Base-by-base conservation (phyloP, 441 rosid species). In the Lepidium campestre region DNA sequence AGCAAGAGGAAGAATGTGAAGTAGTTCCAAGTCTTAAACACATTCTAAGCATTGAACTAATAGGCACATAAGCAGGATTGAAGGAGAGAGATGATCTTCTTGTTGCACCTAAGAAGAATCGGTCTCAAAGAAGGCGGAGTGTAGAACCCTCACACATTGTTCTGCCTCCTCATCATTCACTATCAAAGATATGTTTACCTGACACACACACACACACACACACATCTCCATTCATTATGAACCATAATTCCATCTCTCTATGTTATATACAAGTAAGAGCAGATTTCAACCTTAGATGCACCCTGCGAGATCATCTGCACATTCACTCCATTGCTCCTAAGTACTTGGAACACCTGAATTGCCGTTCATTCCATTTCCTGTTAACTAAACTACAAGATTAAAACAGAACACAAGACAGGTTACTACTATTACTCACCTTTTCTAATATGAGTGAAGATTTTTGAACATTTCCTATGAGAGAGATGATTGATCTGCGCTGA, bases 291-390 rank as follows among this genome's bases (percentile, higher is more conserved):
- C 98, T 93, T 93, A 7, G 98, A 93, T 54, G 98, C 97, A 31
- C 97, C 97, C 81, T 93, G 95, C 15, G 97, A 93, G 77, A 90
- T 93, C 98, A 93, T 90, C 75, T 93, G 98, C 65, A 90, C 98
- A 46, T 90, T 93, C 50, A 90, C 93, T 57, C 95, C 93, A 40
- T 84, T 85, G 72, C 80, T 80, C 74, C 95, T 81, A 40, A 93
- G 88, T 66, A 90, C 98, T 45, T 56, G 72, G 61, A 93, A 93
- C 55, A 63, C 98, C 97, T 92, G 85, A 55, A 75, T 75, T 42
- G 60, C 61, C 8, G 59, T 49, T 19, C 47, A 70, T 19, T 48
- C 4, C 39, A 44, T 53, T 29, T 19, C 32, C 37, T 44, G 65
- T 53, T 27, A 75, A 31, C 25, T 18, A 44, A 50, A 31, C 17